Conservation (phyloP, 345 rosid species). For the Aegle marmelos region DNA sequence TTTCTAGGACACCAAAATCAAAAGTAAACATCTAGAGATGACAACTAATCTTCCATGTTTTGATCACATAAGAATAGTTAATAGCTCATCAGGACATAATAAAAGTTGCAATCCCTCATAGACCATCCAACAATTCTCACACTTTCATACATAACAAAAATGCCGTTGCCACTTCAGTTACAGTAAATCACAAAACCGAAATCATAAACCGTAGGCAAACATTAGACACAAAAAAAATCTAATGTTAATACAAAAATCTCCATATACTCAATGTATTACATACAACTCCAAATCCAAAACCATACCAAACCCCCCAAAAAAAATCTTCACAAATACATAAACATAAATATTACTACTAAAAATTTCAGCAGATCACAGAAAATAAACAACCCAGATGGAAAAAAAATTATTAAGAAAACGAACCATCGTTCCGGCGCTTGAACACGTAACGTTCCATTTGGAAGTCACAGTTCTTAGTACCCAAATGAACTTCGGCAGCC, state of each 20-base stretch:
- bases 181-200: not conserved
- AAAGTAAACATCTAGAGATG: not conserved
- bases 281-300: not conserved
- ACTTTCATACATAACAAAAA: not conserved
- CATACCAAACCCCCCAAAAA: too few species aligned
- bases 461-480: conserved; percentile 84
- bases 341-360: not conserved
- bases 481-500: conserved; percentile 90
- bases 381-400: not conserved
- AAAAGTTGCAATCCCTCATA: not conserved
- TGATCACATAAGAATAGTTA: not conserved
- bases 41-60: not conserved
- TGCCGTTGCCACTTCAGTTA: not conserved
- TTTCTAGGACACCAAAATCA: not conserved
- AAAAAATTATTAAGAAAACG: not conserved
- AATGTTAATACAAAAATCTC: too few species aligned
- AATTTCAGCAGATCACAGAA: not conserved
- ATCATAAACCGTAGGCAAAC: not conserved
- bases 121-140: not conserved
- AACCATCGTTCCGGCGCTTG: conserved; percentile 95
- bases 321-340: not conserved
- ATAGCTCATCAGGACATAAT: too few species aligned
- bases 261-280: not conserved
- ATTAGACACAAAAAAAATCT: not conserved
- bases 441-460: conserved; percentile 95